These are phyloP conservation scores for Curvularia eragrostidis DNA, from an alignment of 2,329 filamentous ascomycete genomes.

Conservation along the genomic window DNA sequence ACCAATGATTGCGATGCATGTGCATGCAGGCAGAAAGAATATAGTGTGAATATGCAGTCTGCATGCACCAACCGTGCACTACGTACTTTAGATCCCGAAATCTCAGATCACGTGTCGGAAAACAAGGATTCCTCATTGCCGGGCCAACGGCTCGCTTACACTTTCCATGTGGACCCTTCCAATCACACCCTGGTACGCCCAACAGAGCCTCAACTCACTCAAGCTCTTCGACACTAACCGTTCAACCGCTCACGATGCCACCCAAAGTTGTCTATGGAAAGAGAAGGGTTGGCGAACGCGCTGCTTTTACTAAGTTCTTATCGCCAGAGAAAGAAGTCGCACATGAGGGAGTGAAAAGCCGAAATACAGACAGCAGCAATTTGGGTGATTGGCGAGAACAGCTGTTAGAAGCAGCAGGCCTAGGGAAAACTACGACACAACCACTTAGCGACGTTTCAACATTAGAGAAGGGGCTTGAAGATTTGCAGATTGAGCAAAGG, in stretches of 20 bases:
- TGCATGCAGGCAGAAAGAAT: neutral
- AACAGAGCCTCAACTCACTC: slow-evolving; percentile 8
- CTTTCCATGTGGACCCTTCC: slow-evolving; percentile 14
- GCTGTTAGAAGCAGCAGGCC: slow-evolving; percentile 11
- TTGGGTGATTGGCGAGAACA: slow-evolving; percentile 13
- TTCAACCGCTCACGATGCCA: slow-evolving; percentile 26
- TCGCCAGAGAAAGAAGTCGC: slow-evolving; percentile 36
- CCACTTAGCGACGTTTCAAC: slow-evolving; percentile 3
- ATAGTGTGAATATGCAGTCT: neutral
- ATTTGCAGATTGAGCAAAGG: slow-evolving; percentile 15
- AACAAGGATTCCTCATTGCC: neutral
- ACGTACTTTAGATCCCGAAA: neutral
- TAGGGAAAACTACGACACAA: slow-evolving; percentile 1
- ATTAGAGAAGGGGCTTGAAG: slow-evolving; percentile 13
- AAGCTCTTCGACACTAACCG: slow-evolving; percentile 4
- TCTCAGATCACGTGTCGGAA: neutral
- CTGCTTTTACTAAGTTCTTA: slow-evolving; percentile 36
- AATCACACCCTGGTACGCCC: slow-evolving; percentile 8
- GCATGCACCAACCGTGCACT: neutral
- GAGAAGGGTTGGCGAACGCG: slow-evolving; percentile 35
- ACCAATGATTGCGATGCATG: neutral
- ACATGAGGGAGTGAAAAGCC: neutral
- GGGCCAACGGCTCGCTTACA: slow-evolving; percentile 17
- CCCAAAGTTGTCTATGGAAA: slow-evolving; percentile 36
- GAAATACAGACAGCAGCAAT: slow-evolving; percentile 7